Base-by-base conservation (phyloP, 2,329 filamentous ascomycete genomes). In the Xylaria sp. region DNA sequence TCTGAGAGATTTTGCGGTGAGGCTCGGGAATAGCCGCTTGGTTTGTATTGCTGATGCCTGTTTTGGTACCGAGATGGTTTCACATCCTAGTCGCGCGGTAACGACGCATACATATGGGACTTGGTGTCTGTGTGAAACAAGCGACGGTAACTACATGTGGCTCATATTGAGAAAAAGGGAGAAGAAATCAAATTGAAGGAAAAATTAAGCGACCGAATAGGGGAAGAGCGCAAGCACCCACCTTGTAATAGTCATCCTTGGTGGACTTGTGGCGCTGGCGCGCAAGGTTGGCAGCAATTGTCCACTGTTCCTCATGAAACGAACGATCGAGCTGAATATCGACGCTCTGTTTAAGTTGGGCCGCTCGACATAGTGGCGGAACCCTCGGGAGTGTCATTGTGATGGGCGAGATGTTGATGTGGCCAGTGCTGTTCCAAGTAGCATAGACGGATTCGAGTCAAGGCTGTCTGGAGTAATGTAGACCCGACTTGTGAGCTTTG, bases 241-340 rank as follows among this genome's bases (percentile, higher is more conserved):
- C 65, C 54, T 53, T 67, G 68, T 83, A 87, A 69, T 87, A 87
- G 7, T 81, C 77, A 43, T 87, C 84, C 54, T 84, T 84, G 43
- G 77, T 78, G 1, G 77, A 73, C 67, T 80, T 80, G 60, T 77
- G 76, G 28, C 83, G 77, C 73, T 84, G 82, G 64, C 83, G 81
- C 14, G 85, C 84, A 14, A 86, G 77, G 28, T 81, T 83, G 25
- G 81, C 76, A 56, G 81, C 83, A 15, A 76, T 75, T 17, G 77
- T 67, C 85, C 84, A 88, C 72, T 84, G 84, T 54, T 80, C 78
- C 57, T 85, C 83, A 42, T 78, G 77, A 60, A 85, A 88, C 55
- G 83, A 83, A 14, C 80, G 78, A 75, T 86, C 82, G 9, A 88
- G 78, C 40, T 60, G 57, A 14, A 58, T n/a, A 38, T 67, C 64